Evolutionary conservation across 177 flowering plant genomes (phyloP).

Genomic region (Tripterygium wilfordii): DNA sequence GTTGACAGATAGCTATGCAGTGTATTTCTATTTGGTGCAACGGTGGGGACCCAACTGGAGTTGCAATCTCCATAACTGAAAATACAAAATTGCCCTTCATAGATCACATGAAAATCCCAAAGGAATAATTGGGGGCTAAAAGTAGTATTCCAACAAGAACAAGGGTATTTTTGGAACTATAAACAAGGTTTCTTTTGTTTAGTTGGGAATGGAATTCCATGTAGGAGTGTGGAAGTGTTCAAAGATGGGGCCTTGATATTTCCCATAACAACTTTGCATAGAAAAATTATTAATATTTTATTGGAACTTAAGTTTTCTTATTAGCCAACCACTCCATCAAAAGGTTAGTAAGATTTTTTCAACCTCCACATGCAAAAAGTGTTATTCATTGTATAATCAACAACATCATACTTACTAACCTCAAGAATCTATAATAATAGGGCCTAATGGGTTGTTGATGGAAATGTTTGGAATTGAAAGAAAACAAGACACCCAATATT

Average conservation of each 20-base stretch:
- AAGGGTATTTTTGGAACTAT: conserved; percentile 8
- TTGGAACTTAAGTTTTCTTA: conserved; percentile 4
- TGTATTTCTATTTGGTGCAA: too few relatives aligned
- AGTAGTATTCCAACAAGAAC: neutral
- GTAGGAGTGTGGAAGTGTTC: conserved; percentile 8
- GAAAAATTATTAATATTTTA: conserved; percentile 9
- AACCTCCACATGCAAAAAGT: conserved; percentile 41
- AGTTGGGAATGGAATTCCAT: conserved; percentile 25
- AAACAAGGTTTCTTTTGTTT: too few relatives aligned
- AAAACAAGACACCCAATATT: neutral
- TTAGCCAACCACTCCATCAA: conserved; percentile 23
- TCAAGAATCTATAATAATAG: neutral
- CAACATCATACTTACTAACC: neutral
- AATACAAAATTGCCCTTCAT: neutral
- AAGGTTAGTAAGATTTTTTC: conserved; percentile 18
- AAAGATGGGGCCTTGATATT: conserved; percentile 4
- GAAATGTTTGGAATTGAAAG: neutral
- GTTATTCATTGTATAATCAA: conserved; percentile 2
- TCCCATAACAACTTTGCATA: conserved; percentile 16
- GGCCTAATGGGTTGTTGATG: neutral
- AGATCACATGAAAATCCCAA: too few relatives aligned
- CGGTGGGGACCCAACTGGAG: conserved; percentile 21
- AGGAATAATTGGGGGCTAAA: too few relatives aligned
- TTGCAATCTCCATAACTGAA: neutral
- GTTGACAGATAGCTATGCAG: too few relatives aligned